A percentile compares a stretch with the other conserved stretches of the same genome.
These are phyloP conservation scores for Blastobotrys illinoisensis DNA, from an alignment of 1,139 yeast species.

Conservation along the genomic window DNA sequence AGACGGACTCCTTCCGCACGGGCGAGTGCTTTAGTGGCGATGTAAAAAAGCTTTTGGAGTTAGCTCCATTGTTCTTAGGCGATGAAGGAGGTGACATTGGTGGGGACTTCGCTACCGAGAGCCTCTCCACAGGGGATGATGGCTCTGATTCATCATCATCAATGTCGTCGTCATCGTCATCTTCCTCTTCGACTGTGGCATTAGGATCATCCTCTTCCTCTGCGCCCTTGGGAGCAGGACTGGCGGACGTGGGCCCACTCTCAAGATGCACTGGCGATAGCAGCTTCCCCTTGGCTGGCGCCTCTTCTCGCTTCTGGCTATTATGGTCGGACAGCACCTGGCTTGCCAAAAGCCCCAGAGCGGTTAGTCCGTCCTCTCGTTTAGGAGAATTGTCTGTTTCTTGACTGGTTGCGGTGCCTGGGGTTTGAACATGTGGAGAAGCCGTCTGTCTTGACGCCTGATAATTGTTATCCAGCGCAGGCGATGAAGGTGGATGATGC, in stretches of 20 bases:
- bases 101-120: background rate
- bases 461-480: background rate
- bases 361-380: slow-evolving; percentile 23
- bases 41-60: background rate
- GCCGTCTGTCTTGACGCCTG: background rate
- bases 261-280: slow-evolving; percentile 23
- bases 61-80: background rate
- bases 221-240: slow-evolving; percentile 26
- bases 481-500: slow-evolving; percentile 8
- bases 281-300: slow-evolving; percentile 13
- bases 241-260: slow-evolving; percentile 8
- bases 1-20: background rate
- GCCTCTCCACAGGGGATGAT: background rate
- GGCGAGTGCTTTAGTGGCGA: background rate
- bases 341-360: slow-evolving; percentile 34
- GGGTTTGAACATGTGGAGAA: background rate
- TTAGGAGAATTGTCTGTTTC: slow-evolving; percentile 3
- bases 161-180: slow-evolving; percentile 11
- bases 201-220: slow-evolving; percentile 17
- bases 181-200: slow-evolving; percentile 11
- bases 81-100: background rate
- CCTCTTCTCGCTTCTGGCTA: slow-evolving; percentile 7
- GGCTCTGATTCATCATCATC: background rate
- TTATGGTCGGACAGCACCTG: slow-evolving; percentile 28
- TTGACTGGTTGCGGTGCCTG: slow-evolving; percentile 3